A percentile compares a stretch with the other conserved stretches of the same genome.
Evolutionary conservation across 2,329 filamentous ascomycete species (phyloP).

Genomic region (Mycogone perniciosa): DNA sequence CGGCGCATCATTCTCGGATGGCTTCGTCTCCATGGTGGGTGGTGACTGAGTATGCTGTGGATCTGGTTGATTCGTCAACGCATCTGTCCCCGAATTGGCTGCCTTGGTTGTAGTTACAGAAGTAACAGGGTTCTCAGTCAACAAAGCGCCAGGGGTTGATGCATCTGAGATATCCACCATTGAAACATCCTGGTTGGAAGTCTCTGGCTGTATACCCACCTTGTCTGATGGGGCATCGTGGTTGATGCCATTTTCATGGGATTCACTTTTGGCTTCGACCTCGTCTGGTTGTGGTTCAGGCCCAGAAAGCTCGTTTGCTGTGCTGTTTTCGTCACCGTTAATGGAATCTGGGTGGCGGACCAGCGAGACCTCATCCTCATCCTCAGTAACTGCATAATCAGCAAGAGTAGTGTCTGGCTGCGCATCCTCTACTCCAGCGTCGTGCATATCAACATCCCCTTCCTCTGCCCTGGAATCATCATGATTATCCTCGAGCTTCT

Average conservation of each 20-base stretch:
- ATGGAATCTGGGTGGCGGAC: constrained; percentile 25
- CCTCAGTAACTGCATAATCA: constrained; percentile 12
- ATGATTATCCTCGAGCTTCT: constrained; percentile 30
- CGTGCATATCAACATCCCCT: constrained; percentile 21
- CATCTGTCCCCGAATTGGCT: constrained; percentile 37
- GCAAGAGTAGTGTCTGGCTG: neutral
- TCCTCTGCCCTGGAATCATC: constrained; percentile 14
- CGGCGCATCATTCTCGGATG: neutral
- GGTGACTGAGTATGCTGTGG: constrained; percentile 42
- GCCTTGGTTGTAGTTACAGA: constrained; percentile 18
- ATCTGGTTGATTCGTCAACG: constrained; percentile 36
- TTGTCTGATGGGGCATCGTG: neutral
- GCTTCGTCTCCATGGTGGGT: constrained; percentile 43
- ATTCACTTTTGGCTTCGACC: neutral
- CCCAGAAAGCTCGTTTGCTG: neutral
- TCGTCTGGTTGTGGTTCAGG: neutral
- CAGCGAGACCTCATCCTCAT: constrained; percentile 31
- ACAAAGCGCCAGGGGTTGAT: neutral
- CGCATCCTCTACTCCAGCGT: constrained; percentile 13
- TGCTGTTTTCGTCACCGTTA: constrained; percentile 7
- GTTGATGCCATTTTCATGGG: neutral
- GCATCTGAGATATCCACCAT: constrained; percentile 6
- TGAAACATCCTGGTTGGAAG: neutral
- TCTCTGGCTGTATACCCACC: neutral
- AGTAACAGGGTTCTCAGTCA: constrained; percentile 1